These are phyloP conservation scores for Neurospora sp. DNA, from an alignment of 495 filamentous ascomycete genomes.

Conservation along the genomic window DNA sequence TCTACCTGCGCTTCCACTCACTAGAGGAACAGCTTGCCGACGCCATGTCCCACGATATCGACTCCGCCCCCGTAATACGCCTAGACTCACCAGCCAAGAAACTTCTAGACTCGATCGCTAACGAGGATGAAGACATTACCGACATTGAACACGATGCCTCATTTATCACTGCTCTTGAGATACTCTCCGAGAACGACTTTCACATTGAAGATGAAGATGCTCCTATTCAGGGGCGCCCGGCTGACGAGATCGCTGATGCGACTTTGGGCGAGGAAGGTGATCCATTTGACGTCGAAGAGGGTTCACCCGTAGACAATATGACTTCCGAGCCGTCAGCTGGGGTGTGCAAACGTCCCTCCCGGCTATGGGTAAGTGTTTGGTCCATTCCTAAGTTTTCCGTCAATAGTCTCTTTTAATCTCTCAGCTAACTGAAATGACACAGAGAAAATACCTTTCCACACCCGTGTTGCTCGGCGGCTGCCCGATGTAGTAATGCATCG, in stretches of 20 bases:
- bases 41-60: background rate
- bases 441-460: background rate
- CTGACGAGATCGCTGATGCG: background rate
- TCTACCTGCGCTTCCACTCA: background rate
- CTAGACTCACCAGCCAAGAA: background rate
- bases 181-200: background rate
- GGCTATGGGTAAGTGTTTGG: background rate
- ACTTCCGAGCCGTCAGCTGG: background rate
- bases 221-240: background rate
- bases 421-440: background rate
- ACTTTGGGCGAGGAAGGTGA: background rate
- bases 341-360: background rate
- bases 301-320: background rate
- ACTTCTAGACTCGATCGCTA: background rate
- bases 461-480: background rate
- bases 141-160: background rate
- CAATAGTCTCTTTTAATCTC: background rate
- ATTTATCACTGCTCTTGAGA: background rate
- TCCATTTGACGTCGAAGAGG: background rate
- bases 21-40: background rate
- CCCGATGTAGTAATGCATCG: background rate
- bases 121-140: background rate
- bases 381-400: background rate
- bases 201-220: background rate
- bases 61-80: background rate